Evolutionary conservation across 1,284 basidiomycete genomes (phyloP).

Genomic region (Takashimella koratensis): DNA sequence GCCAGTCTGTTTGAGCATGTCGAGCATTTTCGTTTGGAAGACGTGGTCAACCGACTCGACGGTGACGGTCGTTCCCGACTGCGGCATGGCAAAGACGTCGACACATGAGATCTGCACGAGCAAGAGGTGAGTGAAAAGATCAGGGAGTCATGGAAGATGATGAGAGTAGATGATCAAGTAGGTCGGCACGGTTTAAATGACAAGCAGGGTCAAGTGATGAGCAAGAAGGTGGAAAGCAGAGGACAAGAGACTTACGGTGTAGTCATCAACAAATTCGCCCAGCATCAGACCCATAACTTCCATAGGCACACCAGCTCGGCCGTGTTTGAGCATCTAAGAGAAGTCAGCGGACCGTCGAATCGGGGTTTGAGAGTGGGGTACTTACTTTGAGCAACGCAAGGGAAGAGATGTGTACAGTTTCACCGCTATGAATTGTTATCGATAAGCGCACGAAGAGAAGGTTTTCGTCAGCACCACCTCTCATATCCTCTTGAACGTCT

Average conservation of each 20-base stretch:
- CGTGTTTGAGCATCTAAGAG: slow-evolving; percentile 98
- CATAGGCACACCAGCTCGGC: slow-evolving; percentile 97
- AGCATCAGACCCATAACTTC: slow-evolving; percentile 99
- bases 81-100: slow-evolving; percentile 99
- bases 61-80: slow-evolving; percentile 96
- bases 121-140: background rate
- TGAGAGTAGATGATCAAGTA: background rate
- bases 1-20: slow-evolving; percentile 99
- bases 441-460: too few relatives aligned
- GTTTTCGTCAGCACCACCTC: too few relatives aligned
- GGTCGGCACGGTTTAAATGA: too few relatives aligned
- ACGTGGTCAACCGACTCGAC: slow-evolving; percentile 99
- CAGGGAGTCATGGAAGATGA: slow-evolving; percentile 6
- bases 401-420: slow-evolving; percentile 94
- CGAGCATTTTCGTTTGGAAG: slow-evolving; percentile 97
- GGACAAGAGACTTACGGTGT: slow-evolving; percentile 61
- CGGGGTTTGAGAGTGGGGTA: slow-evolving; percentile 5
- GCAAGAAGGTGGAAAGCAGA: background rate
- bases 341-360: slow-evolving; percentile 1
- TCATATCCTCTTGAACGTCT: too few relatives aligned
- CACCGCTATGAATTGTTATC: slow-evolving; percentile 75
- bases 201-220: too few relatives aligned
- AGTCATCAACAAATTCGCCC: slow-evolving; percentile 98
- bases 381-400: slow-evolving; percentile 84
- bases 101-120: slow-evolving; percentile 64